Evolutionary conservation across 805 yeast genomes (phyloP).

Genomic region (Zygoascus ofunaensis): DNA sequence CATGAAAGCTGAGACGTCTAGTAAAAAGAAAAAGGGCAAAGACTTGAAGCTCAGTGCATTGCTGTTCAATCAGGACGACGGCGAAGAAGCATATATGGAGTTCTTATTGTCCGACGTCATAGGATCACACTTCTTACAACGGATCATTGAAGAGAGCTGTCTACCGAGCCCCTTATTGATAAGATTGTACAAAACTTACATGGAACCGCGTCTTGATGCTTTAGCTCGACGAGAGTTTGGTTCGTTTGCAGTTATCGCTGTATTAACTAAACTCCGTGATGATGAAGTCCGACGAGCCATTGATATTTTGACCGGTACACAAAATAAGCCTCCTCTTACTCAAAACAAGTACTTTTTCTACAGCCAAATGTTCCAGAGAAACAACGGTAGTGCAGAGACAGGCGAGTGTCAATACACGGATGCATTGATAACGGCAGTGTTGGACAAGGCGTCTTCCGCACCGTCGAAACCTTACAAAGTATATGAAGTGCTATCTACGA

Average conservation of each 20-base stretch:
- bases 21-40: slow-evolving; percentile 40
- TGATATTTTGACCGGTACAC: slow-evolving; percentile 19
- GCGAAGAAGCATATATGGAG: slow-evolving; percentile 57
- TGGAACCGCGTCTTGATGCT: slow-evolving; percentile 64
- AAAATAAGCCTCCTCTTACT: slow-evolving; percentile 9
- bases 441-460: slow-evolving; percentile 20
- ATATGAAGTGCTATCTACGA: slow-evolving; percentile 14
- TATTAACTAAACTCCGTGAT: slow-evolving; percentile 55
- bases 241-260: slow-evolving; percentile 63
- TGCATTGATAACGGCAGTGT: slow-evolving; percentile 7
- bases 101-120: slow-evolving; percentile 75
- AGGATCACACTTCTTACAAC: slow-evolving; percentile 88
- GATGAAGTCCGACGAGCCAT: slow-evolving; percentile 42
- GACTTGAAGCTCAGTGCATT: slow-evolving; percentile 37
- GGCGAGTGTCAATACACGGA: slow-evolving; percentile 9
- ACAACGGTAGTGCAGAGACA: slow-evolving; percentile 10
- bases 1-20: slow-evolving; percentile 63
- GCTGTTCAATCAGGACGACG: slow-evolving; percentile 43
- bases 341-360: neutral
- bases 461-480: slow-evolving; percentile 19
- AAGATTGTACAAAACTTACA: slow-evolving; percentile 59
- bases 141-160: slow-evolving; percentile 47
- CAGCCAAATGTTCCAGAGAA: neutral
- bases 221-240: slow-evolving; percentile 79
- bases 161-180: slow-evolving; percentile 62